Evolutionary conservation across 305 asterid species (phyloP), one percentile per base, ranked within the genome.

Genomic region (Euphrasia arctica): DNA sequence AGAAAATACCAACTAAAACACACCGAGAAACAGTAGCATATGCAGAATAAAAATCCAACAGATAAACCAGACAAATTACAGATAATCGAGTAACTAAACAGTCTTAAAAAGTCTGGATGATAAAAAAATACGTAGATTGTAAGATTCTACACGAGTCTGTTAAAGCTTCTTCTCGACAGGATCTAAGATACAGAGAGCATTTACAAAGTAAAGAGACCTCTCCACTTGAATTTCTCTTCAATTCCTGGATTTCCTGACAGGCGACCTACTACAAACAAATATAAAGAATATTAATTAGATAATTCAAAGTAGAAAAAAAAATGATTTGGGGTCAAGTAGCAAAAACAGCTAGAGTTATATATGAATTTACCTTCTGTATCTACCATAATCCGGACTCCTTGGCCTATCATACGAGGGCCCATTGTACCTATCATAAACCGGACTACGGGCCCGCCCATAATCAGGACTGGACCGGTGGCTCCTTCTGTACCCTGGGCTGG

Each of bases 361-460:
- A 39, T 13, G 55, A 10, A 34, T 59, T 67, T 74, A 86, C 87
- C 96, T 86, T 72, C 90, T 76, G 78, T 79, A 80, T 57, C 95
- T 80, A 55, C 80, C 95, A 69, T 83, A 82, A 8, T 83, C 95
- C 0, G 96, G 89, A 62, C 89, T 85, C 79, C 83, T 74, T 32
- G 65, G 79, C 66, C 96, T 75, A 68, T 74, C 86, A 62, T 75
- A 75, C 6, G 86, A 65, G 0, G 89, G 85, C 49, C 90, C 94
- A 13, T 64, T 75, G 65, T 84, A 78, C 69, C 79, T 79, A 62
- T 84, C 95, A 74, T 82, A 86, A 34, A 76, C 84, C 1, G 96
- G 95, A 69, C 83, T 78, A 5, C 78, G 74, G 15, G 68, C 62
- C 5, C 80, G 75, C 13, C 83, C 78, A 72, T 78, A 74, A 69